Conservation (phyloP, 2,329 filamentous ascomycete species). For the Colletotrichum sp. region DNA sequence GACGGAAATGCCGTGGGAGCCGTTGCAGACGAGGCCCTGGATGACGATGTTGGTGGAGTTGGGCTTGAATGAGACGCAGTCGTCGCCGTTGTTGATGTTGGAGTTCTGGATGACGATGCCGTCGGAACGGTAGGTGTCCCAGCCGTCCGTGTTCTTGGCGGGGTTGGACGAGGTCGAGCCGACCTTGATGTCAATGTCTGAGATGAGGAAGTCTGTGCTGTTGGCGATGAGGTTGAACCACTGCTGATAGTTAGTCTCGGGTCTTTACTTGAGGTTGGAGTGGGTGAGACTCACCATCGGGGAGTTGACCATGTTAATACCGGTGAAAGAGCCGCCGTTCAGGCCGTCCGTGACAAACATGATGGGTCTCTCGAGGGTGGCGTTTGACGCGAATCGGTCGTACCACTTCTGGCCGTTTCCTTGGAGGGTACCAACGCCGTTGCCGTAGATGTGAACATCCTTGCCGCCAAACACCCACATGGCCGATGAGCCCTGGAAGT, state of each 20-base stretch:
- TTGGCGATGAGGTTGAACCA: constrained; percentile 67
- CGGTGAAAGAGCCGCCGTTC: constrained; percentile 61
- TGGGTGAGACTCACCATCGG: constrained; percentile 32
- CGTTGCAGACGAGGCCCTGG: constrained; percentile 71
- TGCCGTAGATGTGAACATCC: constrained; percentile 69
- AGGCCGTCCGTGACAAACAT: constrained; percentile 63
- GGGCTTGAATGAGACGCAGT: constrained; percentile 78
- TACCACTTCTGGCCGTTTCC: constrained; percentile 72
- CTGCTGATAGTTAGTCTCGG: constrained; percentile 16
- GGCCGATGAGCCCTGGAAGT: constrained; percentile 67
- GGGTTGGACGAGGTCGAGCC: constrained; percentile 54
- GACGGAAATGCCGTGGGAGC: constrained; percentile 76
- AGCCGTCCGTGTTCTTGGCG: constrained; percentile 72
- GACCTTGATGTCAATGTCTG: constrained; percentile 65
- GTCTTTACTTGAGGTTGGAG: background rate
- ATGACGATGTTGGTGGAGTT: constrained; percentile 73
- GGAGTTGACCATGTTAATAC: constrained; percentile 65
- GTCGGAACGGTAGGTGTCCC: constrained; percentile 67
- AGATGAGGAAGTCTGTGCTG: constrained; percentile 67
- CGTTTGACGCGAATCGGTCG: constrained; percentile 61
- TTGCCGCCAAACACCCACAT: constrained; percentile 37
- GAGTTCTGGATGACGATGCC: constrained; percentile 72
- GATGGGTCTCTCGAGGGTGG: constrained; percentile 63
- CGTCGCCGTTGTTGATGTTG: constrained; percentile 67
- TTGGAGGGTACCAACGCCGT: constrained; percentile 48